A percentile compares a stretch with the other conserved stretches of the same genome.
Conservation (phyloP, 305 asterid species). For the Petunia hybrid region DNA sequence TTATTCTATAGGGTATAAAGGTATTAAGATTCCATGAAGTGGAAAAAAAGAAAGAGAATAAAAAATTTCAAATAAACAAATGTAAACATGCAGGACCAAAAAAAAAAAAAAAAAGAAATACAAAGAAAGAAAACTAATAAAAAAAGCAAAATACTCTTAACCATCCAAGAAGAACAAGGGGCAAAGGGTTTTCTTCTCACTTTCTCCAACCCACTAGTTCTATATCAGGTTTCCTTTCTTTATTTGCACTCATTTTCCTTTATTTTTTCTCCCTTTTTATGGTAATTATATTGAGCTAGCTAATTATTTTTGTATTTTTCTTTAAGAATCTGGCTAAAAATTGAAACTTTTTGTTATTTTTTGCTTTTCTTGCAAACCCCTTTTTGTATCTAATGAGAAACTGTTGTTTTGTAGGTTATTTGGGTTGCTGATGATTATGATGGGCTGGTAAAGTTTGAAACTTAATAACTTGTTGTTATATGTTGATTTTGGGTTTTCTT, state of each 20-base stretch:
- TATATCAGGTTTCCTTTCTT: constrained; percentile 31
- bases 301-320: background rate
- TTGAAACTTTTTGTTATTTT: background rate
- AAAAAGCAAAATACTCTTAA: constrained; percentile 17
- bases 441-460: background rate
- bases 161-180: constrained; percentile 35
- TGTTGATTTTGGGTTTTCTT: constrained; percentile 6
- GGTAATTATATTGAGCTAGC: background rate
- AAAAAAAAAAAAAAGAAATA: background rate
- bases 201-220: constrained; percentile 28
- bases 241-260: constrained; percentile 25
- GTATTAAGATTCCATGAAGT: constrained; percentile 20
- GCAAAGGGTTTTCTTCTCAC: constrained; percentile 34
- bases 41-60: background rate
- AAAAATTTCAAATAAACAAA: background rate
- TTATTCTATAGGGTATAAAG: constrained; percentile 24
- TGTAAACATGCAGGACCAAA: background rate
- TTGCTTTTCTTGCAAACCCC: background rate
- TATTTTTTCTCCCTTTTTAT: background rate
- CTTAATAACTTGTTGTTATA: background rate
- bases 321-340: background rate
- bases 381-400: constrained; percentile 7
- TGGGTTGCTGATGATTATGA: constrained; percentile 13
- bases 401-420: constrained; percentile 29
- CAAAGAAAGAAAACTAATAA: background rate